These are phyloP conservation scores for Camellia japonica DNA, from an alignment of 148 eudicot species.

Conservation along the genomic window DNA sequence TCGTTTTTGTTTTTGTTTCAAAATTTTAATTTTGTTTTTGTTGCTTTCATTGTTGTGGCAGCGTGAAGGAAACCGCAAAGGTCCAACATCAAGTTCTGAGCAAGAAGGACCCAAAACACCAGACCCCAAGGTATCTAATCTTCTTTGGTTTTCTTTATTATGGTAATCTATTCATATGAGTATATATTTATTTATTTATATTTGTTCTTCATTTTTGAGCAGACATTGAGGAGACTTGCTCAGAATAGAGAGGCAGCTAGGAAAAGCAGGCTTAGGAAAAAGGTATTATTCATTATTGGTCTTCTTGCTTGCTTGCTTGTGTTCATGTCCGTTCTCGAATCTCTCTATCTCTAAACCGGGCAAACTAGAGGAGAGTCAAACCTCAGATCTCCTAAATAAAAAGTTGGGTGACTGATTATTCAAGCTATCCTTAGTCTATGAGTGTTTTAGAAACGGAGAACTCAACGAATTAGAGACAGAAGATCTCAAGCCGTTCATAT, in stretches of 20 bases:
- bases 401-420: too few relatives aligned
- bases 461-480: too few relatives aligned
- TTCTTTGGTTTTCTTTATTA: neutral
- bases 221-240: slow-evolving; percentile 97
- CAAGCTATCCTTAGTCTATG: too few relatives aligned
- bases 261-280: slow-evolving; percentile 98
- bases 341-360: too few relatives aligned
- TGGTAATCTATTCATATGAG: neutral
- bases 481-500: neutral
- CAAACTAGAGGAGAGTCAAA: too few relatives aligned
- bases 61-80: slow-evolving; percentile 94
- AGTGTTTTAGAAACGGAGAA: too few relatives aligned
- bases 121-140: slow-evolving; percentile 69
- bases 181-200: neutral
- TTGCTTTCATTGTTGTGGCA: slow-evolving; percentile 28
- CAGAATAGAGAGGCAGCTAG: slow-evolving; percentile 99
- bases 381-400: too few relatives aligned
- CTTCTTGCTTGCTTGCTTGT: neutral
- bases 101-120: slow-evolving; percentile 82
- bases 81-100: slow-evolving; percentile 66
- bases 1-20: neutral
- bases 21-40: neutral
- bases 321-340: too few relatives aligned
- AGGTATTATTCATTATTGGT: slow-evolving; percentile 34
- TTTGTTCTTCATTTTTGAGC: slow-evolving; percentile 19